Percentiles rank a stretch among this genome's conserved stretches.
phyloP scores from a whole-genome alignment of 306 rosid genomes.

The Rubus idaeus region DNA sequence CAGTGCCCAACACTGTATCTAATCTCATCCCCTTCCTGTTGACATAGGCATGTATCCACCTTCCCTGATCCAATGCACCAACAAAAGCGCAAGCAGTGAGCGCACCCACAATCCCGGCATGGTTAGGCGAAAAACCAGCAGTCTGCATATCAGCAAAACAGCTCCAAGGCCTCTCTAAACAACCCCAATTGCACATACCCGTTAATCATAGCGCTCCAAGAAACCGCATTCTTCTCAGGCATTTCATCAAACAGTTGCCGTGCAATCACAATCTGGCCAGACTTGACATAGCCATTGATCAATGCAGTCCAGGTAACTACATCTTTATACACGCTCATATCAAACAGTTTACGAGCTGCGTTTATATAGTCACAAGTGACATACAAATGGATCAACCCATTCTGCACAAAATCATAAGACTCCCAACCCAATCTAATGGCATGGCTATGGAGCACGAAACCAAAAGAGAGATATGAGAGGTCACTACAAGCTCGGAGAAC shows the following conservation, averaged over 20 bases:
- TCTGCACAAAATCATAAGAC: slow-evolving; percentile 49
- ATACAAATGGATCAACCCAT: slow-evolving; percentile 47
- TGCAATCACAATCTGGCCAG: slow-evolving; percentile 28
- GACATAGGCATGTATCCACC: slow-evolving; percentile 51
- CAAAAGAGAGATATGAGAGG: slow-evolving; percentile 32
- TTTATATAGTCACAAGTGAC: slow-evolving; percentile 30
- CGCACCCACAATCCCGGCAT: slow-evolving; percentile 40
- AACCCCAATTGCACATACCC: slow-evolving; percentile 45
- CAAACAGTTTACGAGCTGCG: slow-evolving; percentile 37
- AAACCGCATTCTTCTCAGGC: slow-evolving; percentile 44
- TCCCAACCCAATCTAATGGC: slow-evolving; percentile 44
- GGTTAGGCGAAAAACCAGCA: slow-evolving; percentile 38
- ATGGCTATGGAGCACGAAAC: slow-evolving; percentile 38
- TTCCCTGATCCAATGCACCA: slow-evolving; percentile 52
- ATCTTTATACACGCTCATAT: slow-evolving; percentile 30
- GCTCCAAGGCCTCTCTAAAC: slow-evolving; percentile 46
- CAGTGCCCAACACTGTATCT: slow-evolving; percentile 44
- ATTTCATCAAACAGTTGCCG: slow-evolving; percentile 43
- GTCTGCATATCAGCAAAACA: slow-evolving; percentile 41
- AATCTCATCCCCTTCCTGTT: slow-evolving; percentile 30
- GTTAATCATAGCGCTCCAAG: slow-evolving; percentile 52
- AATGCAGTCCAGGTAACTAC: slow-evolving; percentile 50
- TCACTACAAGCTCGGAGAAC: slow-evolving; percentile 35
- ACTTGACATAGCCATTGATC: slow-evolving; percentile 41
- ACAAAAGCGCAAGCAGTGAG: slow-evolving; percentile 48